These are phyloP conservation scores for Candida yuanshanica DNA, from an alignment of 805 yeast genomes.

Conservation along the genomic window DNA sequence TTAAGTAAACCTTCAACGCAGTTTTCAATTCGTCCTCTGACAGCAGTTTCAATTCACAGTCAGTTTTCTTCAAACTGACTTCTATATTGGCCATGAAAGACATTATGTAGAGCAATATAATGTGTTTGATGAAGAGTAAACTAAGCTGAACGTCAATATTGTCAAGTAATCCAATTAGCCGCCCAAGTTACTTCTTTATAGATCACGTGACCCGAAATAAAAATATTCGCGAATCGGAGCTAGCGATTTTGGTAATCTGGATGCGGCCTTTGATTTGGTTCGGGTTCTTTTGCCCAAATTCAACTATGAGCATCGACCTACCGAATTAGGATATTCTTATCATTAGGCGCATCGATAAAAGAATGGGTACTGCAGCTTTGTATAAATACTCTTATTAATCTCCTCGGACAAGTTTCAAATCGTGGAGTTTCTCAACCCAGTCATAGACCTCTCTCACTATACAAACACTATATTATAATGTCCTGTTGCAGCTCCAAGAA, in stretches of 20 bases:
- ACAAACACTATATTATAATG: too few species aligned
- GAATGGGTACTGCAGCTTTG: background rate
- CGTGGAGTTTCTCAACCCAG: too few species aligned
- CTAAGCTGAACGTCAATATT: background rate
- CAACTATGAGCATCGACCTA: conserved; percentile 11
- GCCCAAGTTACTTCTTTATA: background rate
- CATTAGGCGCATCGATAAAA: conserved; percentile 3
- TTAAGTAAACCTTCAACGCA: conserved; percentile 1
- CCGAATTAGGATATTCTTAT: conserved; percentile 12
- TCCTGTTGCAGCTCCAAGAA: conserved; percentile 20
- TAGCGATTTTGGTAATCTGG: too few species aligned
- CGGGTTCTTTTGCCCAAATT: background rate
- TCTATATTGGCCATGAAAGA: background rate
- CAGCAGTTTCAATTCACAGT: background rate
- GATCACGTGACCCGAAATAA: background rate
- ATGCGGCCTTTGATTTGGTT: background rate
- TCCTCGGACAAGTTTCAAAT: background rate
- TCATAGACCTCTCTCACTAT: too few species aligned
- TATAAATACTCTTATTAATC: background rate
- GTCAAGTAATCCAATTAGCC: background rate
- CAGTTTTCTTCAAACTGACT: background rate
- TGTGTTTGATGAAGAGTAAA: background rate
- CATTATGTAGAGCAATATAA: background rate
- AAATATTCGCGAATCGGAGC: too few species aligned
- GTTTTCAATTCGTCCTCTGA: background rate